Base-by-base conservation (phyloP, 2,329 filamentous ascomycete genomes). In the Rutstroemia sp. region DNA sequence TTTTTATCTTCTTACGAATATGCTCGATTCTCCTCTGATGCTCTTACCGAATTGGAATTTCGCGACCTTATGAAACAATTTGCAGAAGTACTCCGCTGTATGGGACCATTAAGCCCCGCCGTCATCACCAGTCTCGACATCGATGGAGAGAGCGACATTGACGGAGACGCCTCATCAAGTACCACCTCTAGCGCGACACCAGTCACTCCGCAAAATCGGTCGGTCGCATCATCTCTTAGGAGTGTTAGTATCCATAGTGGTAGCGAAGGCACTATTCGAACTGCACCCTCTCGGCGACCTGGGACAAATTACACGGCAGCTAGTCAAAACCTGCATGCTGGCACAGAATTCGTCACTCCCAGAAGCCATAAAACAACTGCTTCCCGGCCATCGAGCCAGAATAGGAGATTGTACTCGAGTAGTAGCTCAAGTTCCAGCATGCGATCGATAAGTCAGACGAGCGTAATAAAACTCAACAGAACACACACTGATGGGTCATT, bases 1-100 rank as follows among this genome's bases (percentile, higher is more conserved):
- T 99, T 97, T 67, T 73, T 96, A 19, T 72, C 78, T 1, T 74
- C 82, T 19, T 99, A 96, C 72, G 94, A 97, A 73, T 77, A 81
- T 57, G 90, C 91, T 2, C 85, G 92, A 42, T 99, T 95, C 73
- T 92, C 89, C 2, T 81, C 80, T 0, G 74, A 77, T 5, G 80
- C 86, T 1, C 74, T 96, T 4, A 79, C 82, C 2, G 86, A 92
- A 63, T 66, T 72, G 0, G 79, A 86, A 52, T 97, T 99, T 69
- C 79, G 87, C 39, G 74, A 79, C 21, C 75, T 96, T 30, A 96
- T 96, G 90, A 80, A 84, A 56, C 77, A 88, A 25, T 96, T 97
- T 71, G 88, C 92, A 2, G 83, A 88, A 53, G 75, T 97, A 0
- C 75, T 97, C 14, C 82, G 87, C 52, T 80, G 79, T 18, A 95